Base-by-base conservation (phyloP, 371 early-diverging fungal species). In the Mycotypha africana region DNA sequence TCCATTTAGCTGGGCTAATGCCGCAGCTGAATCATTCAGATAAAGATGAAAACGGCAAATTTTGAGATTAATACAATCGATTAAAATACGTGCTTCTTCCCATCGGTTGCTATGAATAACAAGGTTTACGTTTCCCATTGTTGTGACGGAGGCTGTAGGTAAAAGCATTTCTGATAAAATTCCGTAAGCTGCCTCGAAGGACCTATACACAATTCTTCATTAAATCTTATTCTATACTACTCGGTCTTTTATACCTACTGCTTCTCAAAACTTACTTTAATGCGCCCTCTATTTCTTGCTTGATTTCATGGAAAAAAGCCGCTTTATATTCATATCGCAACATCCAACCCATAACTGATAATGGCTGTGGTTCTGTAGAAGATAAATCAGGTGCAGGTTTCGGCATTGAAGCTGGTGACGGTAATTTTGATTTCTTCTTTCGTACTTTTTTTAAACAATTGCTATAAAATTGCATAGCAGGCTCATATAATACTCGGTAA, bases 321-420 rank as follows among this genome's bases (percentile, higher is more conserved):
- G 80, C 58, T 60, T 93, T 93, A 41, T 72, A 82, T 38, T 93
- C 92, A 47, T 91, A 91, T n/a, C 93, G 77, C 6, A 85, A 43
- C 49, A 76, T 66, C 93, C 93, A 92, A 2, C 90, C 93, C 31
- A 66, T 67, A 6, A 70, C 46, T 26, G 77, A 65, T 12, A 84
- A 63, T 0, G 72, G 70, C 22, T 74, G 71, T 12, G 72, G 56
- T 32, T 58, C 66, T 1, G 41, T 51, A 12, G 58, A 62, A 16
- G 60, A 70, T 10, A 51, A 42, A 41, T 55, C 65, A 19, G 39
- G 51, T 28, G 46, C 50, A n/a, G 51, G 53, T 36, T 54, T 55
- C 9, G 56, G 50, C 6, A 56, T 41, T 2, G 73, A 60, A 0
- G 77, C 42, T 12, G 80, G 71, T 4, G 78, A 67, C 4, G 83